Percentiles rank a stretch among this genome's conserved stretches.
These are phyloP conservation scores for Rhododendron griersonianum DNA, from an alignment of 148 eudicot species.

Conservation along the genomic window DNA sequence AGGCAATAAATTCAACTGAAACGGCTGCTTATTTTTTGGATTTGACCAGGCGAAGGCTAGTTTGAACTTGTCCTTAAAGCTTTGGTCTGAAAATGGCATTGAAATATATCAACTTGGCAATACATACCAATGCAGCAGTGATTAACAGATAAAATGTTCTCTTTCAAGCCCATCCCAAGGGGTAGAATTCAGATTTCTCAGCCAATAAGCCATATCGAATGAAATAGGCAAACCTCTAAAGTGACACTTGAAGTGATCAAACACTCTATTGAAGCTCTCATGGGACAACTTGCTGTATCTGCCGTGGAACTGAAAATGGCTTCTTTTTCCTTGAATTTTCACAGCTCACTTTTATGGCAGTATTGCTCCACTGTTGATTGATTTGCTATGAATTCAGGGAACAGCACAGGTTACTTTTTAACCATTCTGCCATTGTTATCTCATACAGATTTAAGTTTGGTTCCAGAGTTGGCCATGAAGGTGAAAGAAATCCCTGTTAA, in stretches of 20 bases:
- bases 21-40: not conserved
- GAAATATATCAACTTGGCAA: not conserved
- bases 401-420: not conserved
- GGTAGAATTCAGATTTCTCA: not conserved
- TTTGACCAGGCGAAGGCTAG: not conserved
- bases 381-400: not conserved
- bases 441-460: slow-evolving; percentile 48
- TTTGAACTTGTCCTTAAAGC: not conserved
- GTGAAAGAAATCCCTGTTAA: slow-evolving; percentile 61
- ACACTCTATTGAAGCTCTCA: not conserved
- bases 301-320: not conserved
- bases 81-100: not conserved
- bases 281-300: not conserved
- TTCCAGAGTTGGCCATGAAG: slow-evolving; percentile 52
- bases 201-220: not conserved
- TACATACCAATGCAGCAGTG: not conserved
- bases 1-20: not conserved
- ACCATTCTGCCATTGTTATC: slow-evolving; percentile 3
- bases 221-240: not conserved
- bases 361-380: not conserved
- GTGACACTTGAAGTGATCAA: not conserved
- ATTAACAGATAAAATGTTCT: not conserved
- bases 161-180: not conserved
- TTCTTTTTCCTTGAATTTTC: not conserved
- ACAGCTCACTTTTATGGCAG: not conserved